These are phyloP conservation scores for Pontederia crassipes DNA, from an alignment of 176 grass and related monocot genomes.

Conservation along the genomic window DNA sequence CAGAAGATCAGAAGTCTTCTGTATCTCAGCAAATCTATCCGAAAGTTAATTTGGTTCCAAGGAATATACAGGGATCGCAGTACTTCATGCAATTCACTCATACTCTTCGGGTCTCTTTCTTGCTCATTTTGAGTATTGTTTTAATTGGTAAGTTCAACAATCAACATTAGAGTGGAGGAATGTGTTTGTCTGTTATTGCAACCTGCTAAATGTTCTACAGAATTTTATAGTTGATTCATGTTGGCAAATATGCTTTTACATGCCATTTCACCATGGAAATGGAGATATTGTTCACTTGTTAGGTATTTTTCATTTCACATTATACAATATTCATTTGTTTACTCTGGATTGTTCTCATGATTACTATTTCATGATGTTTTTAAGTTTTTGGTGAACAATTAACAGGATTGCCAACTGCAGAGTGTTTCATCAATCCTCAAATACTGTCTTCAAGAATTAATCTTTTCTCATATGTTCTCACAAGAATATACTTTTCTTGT, in stretches of 20 bases:
- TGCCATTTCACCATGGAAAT: not conserved
- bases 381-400: too few relatives aligned
- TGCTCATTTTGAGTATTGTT: constrained; percentile 5
- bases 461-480: too few relatives aligned
- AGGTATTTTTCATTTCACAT: too few relatives aligned
- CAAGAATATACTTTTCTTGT: too few relatives aligned
- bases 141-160: constrained; percentile 8
- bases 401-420: too few relatives aligned
- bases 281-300: too few relatives aligned
- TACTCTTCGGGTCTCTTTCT: constrained; percentile 8
- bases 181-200: not conserved
- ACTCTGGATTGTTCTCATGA: too few relatives aligned
- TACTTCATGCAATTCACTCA: not conserved
- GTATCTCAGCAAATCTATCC: not conserved
- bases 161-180: not conserved
- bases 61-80: not conserved
- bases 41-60: not conserved
- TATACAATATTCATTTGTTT: too few relatives aligned
- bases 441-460: too few relatives aligned
- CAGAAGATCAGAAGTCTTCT: not conserved
- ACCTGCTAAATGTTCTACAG: not conserved
- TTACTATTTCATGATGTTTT: too few relatives aligned
- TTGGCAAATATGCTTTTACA: not conserved
- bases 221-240: not conserved
- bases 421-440: too few relatives aligned